phyloP scores from a whole-genome alignment of 805 yeast genomes.

The Candida silvicultrix region DNA sequence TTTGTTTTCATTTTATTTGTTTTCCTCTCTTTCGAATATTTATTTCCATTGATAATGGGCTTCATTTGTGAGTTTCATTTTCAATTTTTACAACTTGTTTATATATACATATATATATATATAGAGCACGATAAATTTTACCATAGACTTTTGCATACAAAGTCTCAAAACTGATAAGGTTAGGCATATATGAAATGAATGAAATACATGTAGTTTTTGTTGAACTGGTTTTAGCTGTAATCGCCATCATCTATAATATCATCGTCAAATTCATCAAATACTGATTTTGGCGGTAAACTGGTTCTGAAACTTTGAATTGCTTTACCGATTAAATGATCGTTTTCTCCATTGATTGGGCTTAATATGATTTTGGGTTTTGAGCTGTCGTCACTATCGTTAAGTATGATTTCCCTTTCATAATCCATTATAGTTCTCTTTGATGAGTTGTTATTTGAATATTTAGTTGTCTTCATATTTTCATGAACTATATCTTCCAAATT shows the following conservation, averaged over 20 bases:
- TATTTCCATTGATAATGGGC: too few relatives aligned
- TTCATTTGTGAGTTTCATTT: too few relatives aligned
- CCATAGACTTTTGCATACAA: neutral
- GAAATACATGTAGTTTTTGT: neutral
- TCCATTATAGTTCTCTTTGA: slow-evolving; percentile 5
- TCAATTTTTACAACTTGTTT: too few relatives aligned
- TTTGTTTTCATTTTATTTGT: too few relatives aligned
- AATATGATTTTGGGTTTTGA: slow-evolving; percentile 19
- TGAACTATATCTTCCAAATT: slow-evolving; percentile 11
- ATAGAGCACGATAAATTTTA: neutral
- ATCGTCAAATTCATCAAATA: slow-evolving; percentile 26
- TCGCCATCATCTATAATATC: slow-evolving; percentile 4
- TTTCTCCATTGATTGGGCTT: slow-evolving; percentile 18
- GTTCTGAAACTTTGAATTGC: slow-evolving; percentile 24
- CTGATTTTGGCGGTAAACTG: slow-evolving; percentile 31
- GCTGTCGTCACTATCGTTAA: slow-evolving; percentile 13
- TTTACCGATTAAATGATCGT: slow-evolving; percentile 19
- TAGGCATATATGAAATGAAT: too few relatives aligned
- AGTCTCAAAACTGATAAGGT: too few relatives aligned
- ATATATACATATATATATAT: too few relatives aligned
- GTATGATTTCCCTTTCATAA: slow-evolving; percentile 14
- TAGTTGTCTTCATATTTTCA: slow-evolving; percentile 6
- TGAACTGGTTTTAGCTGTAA: neutral
- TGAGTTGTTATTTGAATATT: slow-evolving; percentile 2
- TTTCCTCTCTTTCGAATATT: too few relatives aligned